phyloP scores from a whole-genome alignment of 306 rosid genomes.

The Inga oerstediana region DNA sequence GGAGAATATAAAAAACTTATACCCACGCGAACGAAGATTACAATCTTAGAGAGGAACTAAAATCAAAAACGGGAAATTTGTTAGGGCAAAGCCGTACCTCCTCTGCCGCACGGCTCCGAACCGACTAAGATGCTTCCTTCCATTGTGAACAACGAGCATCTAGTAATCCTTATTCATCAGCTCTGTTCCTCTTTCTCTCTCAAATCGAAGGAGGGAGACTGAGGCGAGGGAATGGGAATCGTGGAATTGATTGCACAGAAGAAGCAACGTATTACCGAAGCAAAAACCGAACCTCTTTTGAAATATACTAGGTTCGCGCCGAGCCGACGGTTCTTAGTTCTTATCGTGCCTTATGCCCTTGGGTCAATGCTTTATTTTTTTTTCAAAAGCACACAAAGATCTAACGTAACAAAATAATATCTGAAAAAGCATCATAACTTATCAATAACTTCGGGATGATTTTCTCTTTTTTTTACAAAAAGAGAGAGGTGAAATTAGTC shows the following conservation, averaged over 20 bases:
- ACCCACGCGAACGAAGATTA: not conserved
- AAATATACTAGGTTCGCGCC: not conserved
- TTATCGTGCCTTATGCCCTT: too few species aligned
- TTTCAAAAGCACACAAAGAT: too few species aligned
- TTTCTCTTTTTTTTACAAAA: too few species aligned
- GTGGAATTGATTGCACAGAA: not conserved
- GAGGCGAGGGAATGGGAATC: conserved; percentile 17
- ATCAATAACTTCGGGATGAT: too few species aligned
- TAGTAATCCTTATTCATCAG: conserved; percentile 17
- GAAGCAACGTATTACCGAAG: conserved; percentile 57
- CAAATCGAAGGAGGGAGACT: conserved; percentile 35
- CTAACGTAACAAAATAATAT: too few species aligned
- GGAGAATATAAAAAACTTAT: not conserved
- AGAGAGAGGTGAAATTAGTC: too few species aligned
- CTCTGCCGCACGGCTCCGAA: conserved; percentile 30
- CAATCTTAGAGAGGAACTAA: not conserved
- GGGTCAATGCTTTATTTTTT: too few species aligned
- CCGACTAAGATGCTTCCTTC: conserved; percentile 42
- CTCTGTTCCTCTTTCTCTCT: not conserved
- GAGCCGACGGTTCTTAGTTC: too few species aligned
- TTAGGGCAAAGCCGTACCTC: conserved; percentile 44
- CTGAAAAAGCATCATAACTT: too few species aligned
- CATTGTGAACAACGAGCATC: conserved; percentile 40
- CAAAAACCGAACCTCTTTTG: conserved; percentile 53
- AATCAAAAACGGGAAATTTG: not conserved